Percentiles rank a stretch among this genome's conserved stretches.
Evolutionary conservation across 1,284 basidiomycete genomes (phyloP).

Genomic region (Athelia psychrophila): DNA sequence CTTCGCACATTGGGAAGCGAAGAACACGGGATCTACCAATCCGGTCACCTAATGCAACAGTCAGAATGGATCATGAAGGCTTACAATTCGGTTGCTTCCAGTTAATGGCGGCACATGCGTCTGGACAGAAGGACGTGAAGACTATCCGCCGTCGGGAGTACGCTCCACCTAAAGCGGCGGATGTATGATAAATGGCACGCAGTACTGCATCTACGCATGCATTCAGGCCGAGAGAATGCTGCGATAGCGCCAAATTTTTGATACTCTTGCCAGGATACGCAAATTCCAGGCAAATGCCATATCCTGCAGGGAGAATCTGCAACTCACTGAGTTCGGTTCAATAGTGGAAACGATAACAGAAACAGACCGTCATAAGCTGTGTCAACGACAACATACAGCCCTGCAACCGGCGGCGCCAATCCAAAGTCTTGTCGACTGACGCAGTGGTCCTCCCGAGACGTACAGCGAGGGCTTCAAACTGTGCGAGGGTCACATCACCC

Average conservation of each 20-base stretch:
- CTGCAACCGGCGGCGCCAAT: slow-evolving; percentile 58
- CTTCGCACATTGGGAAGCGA: slow-evolving; percentile 85
- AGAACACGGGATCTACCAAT: slow-evolving; percentile 88
- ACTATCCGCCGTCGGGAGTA: slow-evolving; percentile 69
- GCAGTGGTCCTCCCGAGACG: slow-evolving; percentile 44
- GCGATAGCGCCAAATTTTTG: slow-evolving; percentile 40
- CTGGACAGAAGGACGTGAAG: slow-evolving; percentile 87
- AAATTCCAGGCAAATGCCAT: slow-evolving; percentile 82
- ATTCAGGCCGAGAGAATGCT: slow-evolving; percentile 69
- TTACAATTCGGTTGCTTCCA: slow-evolving; percentile 99
- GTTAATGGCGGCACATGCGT: slow-evolving; percentile 86
- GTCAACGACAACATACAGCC: slow-evolving; percentile 69
- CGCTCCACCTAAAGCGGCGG: slow-evolving; percentile 47
- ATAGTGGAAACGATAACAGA: slow-evolving; percentile 9
- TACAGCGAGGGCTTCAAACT: slow-evolving; percentile 72
- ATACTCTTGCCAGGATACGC: slow-evolving; percentile 58
- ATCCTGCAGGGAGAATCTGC: slow-evolving; percentile 67
- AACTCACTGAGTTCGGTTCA: slow-evolving; percentile 10
- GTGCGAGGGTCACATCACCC: slow-evolving; percentile 76
- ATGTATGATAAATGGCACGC: slow-evolving; percentile 74
- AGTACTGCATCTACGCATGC: slow-evolving; percentile 80
- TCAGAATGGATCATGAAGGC: slow-evolving; percentile 23
- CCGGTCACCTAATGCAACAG: slow-evolving; percentile 9
- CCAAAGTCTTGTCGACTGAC: slow-evolving; percentile 29
- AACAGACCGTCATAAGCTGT: slow-evolving; percentile 66